Base-by-base conservation (phyloP, 768 basidiomycete genomes). In the Xerocomus potaroensis region DNA sequence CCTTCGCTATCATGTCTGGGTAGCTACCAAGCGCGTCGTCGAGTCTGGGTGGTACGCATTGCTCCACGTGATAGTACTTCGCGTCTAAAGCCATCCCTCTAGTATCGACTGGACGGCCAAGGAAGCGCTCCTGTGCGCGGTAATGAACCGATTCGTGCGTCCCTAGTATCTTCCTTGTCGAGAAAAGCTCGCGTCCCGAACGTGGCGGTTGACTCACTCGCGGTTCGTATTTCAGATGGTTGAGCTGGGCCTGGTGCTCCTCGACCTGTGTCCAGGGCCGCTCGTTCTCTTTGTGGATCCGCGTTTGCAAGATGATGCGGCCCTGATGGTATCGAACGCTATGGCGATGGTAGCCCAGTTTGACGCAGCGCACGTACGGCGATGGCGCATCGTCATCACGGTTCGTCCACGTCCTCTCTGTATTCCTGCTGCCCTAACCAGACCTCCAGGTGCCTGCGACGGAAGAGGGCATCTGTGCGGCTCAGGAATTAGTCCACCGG, bases 281-380 rank as follows among this genome's bases (percentile, higher is more conserved):
- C 74, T 81, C 43, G 60, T 77, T 31, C 69, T 75, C 15, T 75
- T 76, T 41, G 60, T 84, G 38, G 78, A 81, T 58, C 73, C 79
- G 7, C 68, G 76, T 31, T 55, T 65, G n/a, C 64, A 73, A 43
- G 55, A 59, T 8, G 58, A 77, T 51, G 41, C 61, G 1, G 34
- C 35, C 3, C 64, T 54, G 22, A 74, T 84, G 62, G 66, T 76
- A 5, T 45, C 59, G 18, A 68, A 70, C 50, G 79, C 78, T 8
- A 57, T 58, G 12, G 64, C 69, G 8, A 54, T 81, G 48, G 57
- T 73, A 24, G 52, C 51, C 30, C 60, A 70, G 37, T 78, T 80
- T 34, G 66, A 67, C 45, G 57, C 62, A 44, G 69, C 69, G 0
- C 72, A 72, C 5, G 59, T 76, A 22, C 49, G 54, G 10, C 64